Percentiles rank a stretch among this genome's conserved stretches.
phyloP scores from a whole-genome alignment of 768 basidiomycete genomes.

The Kwoniella dejecticola region DNA sequence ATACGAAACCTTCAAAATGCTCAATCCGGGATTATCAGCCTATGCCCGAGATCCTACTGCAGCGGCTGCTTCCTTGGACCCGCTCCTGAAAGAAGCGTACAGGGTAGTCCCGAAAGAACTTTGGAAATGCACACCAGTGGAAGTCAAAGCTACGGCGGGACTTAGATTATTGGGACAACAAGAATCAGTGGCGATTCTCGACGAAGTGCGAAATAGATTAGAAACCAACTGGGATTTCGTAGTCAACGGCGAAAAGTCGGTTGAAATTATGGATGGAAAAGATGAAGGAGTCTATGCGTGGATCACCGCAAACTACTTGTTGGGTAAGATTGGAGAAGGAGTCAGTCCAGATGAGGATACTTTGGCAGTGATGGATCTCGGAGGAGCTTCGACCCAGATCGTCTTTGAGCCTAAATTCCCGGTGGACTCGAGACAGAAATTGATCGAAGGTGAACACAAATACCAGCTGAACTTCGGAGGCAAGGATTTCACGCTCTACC shows the following conservation, averaged over 20 bases:
- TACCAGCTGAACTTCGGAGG: constrained; percentile 79
- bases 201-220: constrained; percentile 69
- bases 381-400: constrained; percentile 96
- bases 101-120: constrained; percentile 71
- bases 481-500: constrained; percentile 74
- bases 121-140: constrained; percentile 75
- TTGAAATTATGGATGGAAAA: constrained; percentile 89
- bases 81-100: constrained; percentile 76
- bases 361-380: constrained; percentile 91
- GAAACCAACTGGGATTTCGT: constrained; percentile 69
- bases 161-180: constrained; percentile 68
- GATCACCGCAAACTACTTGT: constrained; percentile 95
- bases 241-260: constrained; percentile 62
- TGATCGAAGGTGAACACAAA: constrained; percentile 86
- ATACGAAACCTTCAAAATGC: constrained; percentile 87
- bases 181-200: constrained; percentile 71
- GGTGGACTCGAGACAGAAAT: constrained; percentile 57
- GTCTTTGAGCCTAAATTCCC: constrained; percentile 82
- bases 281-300: constrained; percentile 93
- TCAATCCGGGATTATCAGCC: constrained; percentile 73
- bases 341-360: constrained; percentile 60
- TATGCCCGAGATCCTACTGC: constrained; percentile 64
- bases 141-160: constrained; percentile 91
- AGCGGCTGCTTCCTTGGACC: constrained; percentile 78
- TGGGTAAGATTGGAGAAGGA: constrained; percentile 69